phyloP scores from a whole-genome alignment of 352 stramenopile genomes.

The Globisporangium cylindrosporum region DNA sequence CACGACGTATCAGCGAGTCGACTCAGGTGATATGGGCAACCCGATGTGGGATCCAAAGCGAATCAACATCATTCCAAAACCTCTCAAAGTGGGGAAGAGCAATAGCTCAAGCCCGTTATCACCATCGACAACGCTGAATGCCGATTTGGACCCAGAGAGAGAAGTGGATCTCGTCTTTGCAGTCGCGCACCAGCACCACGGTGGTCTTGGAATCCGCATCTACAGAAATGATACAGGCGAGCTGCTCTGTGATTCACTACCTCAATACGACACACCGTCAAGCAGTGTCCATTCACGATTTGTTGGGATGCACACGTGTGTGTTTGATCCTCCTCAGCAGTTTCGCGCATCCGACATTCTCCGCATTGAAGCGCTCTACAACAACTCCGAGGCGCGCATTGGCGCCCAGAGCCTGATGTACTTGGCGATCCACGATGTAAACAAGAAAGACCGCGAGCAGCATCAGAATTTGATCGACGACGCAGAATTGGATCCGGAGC shows the following conservation, averaged over 20 bases:
- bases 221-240: not conserved
- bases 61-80: not conserved
- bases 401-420: conserved; percentile 13
- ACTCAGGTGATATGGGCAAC: conserved; percentile 6
- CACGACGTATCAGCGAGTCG: conserved; percentile 13
- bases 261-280: not conserved
- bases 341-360: conserved; percentile 2
- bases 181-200: conserved; percentile 2
- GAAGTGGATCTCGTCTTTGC: conserved; percentile 13
- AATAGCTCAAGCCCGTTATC: not conserved
- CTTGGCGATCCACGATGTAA: conserved; percentile 12
- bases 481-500: not conserved
- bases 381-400: conserved; percentile 13
- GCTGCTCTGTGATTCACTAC: conserved; percentile 7
- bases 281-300: not conserved
- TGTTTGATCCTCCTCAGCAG: conserved; percentile 3
- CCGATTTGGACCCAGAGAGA: conserved; percentile 2
- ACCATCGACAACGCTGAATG: not conserved
- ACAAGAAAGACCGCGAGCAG: conserved; percentile 1
- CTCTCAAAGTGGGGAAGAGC: not conserved
- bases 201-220: conserved; percentile 8
- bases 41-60: conserved; percentile 10
- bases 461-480: not conserved
- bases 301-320: conserved; percentile 7
- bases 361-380: conserved; percentile 13